Conservation (phyloP, 2,329 filamentous ascomycete genomes). For the Talaromyces sp. region DNA sequence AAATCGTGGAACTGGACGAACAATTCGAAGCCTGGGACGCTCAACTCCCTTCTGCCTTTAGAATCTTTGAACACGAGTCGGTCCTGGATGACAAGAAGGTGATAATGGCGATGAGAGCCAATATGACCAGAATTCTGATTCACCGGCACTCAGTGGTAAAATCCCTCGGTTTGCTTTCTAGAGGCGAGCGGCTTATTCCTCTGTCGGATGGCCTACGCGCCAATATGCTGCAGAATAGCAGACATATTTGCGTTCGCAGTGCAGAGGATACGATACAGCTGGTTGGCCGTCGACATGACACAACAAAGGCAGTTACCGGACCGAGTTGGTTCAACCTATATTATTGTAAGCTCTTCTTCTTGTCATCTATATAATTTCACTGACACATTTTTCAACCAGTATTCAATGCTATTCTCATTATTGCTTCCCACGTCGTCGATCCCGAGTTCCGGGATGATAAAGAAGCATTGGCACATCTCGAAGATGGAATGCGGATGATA, state of each 20-base stretch:
- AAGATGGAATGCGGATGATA: conserved; percentile 22
- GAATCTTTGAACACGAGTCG: conserved; percentile 8
- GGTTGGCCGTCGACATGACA: conserved; percentile 19
- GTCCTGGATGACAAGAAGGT: conserved; percentile 15
- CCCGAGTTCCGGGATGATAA: conserved; percentile 19
- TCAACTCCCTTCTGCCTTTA: conserved; percentile 14
- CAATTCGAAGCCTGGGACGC: conserved; percentile 18
- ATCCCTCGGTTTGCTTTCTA: conserved; percentile 16
- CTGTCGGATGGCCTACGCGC: conserved; percentile 18
- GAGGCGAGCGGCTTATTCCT: conserved; percentile 2
- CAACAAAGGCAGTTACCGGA: conserved; percentile 17
- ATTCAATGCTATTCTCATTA: conserved; percentile 22
- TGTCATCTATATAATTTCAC: neutral
- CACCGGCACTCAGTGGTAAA: conserved; percentile 19
- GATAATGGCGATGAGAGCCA: conserved; percentile 20
- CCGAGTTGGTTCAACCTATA: conserved; percentile 22
- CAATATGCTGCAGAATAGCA: conserved; percentile 21
- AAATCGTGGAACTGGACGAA: conserved; percentile 19
- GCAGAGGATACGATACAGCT: conserved; percentile 20
- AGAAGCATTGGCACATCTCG: conserved; percentile 19
- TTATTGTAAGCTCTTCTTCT: conserved; percentile 14
- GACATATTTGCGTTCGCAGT: conserved; percentile 20
- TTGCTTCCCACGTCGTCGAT: conserved; percentile 20
- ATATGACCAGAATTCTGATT: conserved; percentile 19
- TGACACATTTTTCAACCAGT: conserved; percentile 3